Evolutionary conservation across 1,284 basidiomycete genomes (phyloP).

Genomic region (Athelia sp.): DNA sequence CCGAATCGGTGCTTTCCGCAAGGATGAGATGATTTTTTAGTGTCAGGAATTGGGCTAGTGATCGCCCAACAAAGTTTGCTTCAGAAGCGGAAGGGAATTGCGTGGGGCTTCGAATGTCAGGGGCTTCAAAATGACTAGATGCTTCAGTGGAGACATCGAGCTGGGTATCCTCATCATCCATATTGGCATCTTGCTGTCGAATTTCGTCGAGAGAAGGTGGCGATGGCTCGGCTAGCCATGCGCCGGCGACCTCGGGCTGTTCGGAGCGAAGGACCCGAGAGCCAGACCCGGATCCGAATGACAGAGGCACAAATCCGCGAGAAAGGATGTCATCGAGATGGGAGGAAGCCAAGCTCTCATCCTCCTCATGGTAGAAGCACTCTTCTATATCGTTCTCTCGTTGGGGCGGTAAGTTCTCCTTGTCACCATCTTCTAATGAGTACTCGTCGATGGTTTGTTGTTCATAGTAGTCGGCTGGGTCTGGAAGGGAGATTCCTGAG

Average conservation of each 20-base stretch:
- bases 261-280: too few relatives aligned
- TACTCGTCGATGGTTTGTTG: neutral
- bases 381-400: neutral
- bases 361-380: neutral
- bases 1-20: too few relatives aligned
- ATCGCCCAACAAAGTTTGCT: neutral
- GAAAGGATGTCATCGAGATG: neutral
- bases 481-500: slow-evolving; percentile 1
- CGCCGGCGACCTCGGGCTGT: too few relatives aligned
- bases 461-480: neutral
- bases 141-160: too few relatives aligned
- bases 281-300: neutral
- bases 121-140: too few relatives aligned
- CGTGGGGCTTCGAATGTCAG: too few relatives aligned
- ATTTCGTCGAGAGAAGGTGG: too few relatives aligned
- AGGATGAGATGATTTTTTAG: neutral
- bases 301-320: neutral
- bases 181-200: too few relatives aligned
- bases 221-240: too few relatives aligned
- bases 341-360: neutral
- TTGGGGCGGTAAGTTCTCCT: slow-evolving; percentile 7
- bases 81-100: neutral
- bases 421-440: slow-evolving; percentile 7
- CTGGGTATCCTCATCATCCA: too few relatives aligned
- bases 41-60: neutral